Base-by-base conservation (phyloP, 2,329 filamentous ascomycete genomes). In the Sporothrix inflata region DNA sequence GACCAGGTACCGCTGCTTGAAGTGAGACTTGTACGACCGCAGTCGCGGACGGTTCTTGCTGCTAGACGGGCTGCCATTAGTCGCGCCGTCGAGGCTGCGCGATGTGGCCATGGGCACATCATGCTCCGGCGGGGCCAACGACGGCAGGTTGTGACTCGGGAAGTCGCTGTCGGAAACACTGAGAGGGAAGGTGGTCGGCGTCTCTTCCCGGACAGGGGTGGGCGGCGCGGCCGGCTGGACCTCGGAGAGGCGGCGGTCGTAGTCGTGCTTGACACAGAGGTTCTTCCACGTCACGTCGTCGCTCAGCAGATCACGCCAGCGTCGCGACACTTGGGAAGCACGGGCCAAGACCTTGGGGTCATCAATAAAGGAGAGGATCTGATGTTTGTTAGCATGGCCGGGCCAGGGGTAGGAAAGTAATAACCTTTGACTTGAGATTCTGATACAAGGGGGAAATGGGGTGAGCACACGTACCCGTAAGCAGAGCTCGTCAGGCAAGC, bases 231-330 rank as follows among this genome's bases (percentile, higher is more conserved):
- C 79, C 19, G 82, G 81, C 7, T 77, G 73, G 38, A 85, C 84
- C 73, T 88, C 86, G 19, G 87, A 89, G 70, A 88, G 80, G 72
- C 85, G 84, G 57, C 88, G 85, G 81, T 82, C 89, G 81, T 97
- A 99, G 74, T 96, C 94, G 80, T 97, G 95, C 82, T 97, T 98
- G 75, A 97, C 94, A 80, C 95, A 98, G 24, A 99, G 87, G 74
- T 96, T 94, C 84, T 97, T 98, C 96, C 96, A 99, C 0, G 96
- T 97, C 83, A 98, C 94, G 81, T 99, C 96, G 80, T 99, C 96
- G 79, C 92, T 95, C 67, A 99, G 86, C 8, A 99, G 86, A 81
- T 98, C 94, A 75, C 93, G 89, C 96, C 96, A 99, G 80, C 94
- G 89, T 75, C 90, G 90, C 70, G 96, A 99, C n/a, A 99, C 96